Conservation (phyloP, 108 stramenopile genomes). For the Cylindrotheca fusiformis region DNA sequence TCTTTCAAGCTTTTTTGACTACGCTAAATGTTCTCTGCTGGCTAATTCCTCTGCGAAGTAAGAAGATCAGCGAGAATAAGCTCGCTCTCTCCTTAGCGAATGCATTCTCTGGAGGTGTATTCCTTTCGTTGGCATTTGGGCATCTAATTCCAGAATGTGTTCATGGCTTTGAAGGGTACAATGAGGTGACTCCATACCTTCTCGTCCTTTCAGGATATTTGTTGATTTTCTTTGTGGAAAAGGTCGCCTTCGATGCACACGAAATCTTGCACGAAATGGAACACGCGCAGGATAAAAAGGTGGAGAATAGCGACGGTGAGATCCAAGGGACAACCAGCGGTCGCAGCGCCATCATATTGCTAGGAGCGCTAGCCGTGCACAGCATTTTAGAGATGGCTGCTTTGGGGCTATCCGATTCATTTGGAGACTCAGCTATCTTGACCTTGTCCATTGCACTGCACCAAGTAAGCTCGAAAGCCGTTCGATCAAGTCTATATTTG, state of each 20-base stretch:
- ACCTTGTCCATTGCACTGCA: constrained; percentile 92
- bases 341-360: constrained; percentile 89
- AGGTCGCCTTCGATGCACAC: constrained; percentile 94
- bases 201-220: constrained; percentile 87
- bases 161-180: constrained; percentile 80
- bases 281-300: constrained; percentile 18
- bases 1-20: constrained; percentile 83
- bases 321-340: constrained; percentile 46
- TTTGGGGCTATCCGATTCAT: constrained; percentile 82
- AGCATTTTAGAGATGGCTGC: constrained; percentile 95
- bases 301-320: constrained; percentile 9
- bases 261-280: constrained; percentile 84
- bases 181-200: constrained; percentile 80
- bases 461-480: constrained; percentile 49
- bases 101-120: constrained; percentile 96
- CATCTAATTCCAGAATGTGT: constrained; percentile 96
- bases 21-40: constrained; percentile 89
- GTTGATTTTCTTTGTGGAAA: constrained; percentile 96
- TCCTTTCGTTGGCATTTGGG: constrained; percentile 92
- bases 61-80: constrained; percentile 81
- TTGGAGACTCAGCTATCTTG: constrained; percentile 85
- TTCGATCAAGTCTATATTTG: neutral
- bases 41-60: constrained; percentile 77
- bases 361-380: constrained; percentile 93
- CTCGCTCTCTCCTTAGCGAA: constrained; percentile 85